Base-by-base conservation (phyloP, 2,329 filamentous ascomycete species). In the Aureobasidium zeae region DNA sequence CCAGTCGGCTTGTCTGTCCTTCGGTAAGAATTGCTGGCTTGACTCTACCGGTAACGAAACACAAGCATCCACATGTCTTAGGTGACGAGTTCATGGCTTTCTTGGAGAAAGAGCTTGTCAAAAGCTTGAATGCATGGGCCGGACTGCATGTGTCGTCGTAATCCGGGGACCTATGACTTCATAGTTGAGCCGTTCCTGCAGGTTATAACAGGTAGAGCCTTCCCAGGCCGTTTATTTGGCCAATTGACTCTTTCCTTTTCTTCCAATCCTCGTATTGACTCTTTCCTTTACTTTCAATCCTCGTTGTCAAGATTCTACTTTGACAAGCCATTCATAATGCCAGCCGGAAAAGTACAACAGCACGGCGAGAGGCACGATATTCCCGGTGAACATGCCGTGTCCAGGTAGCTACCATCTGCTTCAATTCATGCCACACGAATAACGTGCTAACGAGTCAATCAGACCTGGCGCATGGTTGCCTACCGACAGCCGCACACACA, bases 391-490 rank as follows among this genome's bases (percentile, higher is more conserved):
- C 63, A 69, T 55, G 63, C 61, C 34, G 54, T 71, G 28, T 52
- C 67, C 52, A 68, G 64, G 72, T 74, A 31, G 55, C 55, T 65
- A n/a, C 39, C 12, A 50, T 38, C 7, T 32, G 13, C 13, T 7
- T 29, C 13, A n/a, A n/a, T n/a, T n/a, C n/a, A n/a, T 26, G 21
- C 24, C 21, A 17, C 13, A 21, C 4, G 5, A 13, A 11, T 3
- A 12, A 6, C 21, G 13, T 11, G 17, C 20, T 45, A 9, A 39
- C 34, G 21, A 26, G n/a, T 13, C 17, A 3, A 38, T 22, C 35
- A 76, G 72, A 55, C 59, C 66, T 2, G 76, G 77, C 7, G 63
- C 64, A 26, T 84, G 79, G 80, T 69, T 83, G 20, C 78, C 78
- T 2, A 63, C 73, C 2, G 77, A 83, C 60, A 72, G 77, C 55